Evolutionary conservation across 331 rosid genomes (phyloP).

Genomic region (Quercus tomentella): DNA sequence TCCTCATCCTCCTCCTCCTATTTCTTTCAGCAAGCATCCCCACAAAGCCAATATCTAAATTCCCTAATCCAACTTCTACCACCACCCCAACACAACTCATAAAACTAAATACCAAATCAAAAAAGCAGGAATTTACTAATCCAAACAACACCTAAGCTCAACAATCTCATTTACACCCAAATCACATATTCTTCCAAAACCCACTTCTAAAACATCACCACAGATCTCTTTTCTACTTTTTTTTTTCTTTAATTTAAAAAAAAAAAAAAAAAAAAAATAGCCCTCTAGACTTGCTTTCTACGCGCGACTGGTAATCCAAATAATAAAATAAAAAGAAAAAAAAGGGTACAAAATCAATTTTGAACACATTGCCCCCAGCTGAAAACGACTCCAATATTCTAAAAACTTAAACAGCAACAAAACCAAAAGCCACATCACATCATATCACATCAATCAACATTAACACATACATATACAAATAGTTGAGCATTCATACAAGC

Average conservation of each 20-base stretch:
- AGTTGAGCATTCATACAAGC: too few species aligned
- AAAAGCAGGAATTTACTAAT: not conserved
- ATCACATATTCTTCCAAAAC: not conserved
- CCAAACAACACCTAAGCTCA: not conserved
- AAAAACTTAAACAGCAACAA: not conserved
- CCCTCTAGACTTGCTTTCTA: too few species aligned
- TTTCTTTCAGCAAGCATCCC: not conserved
- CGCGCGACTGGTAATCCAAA: too few species aligned
- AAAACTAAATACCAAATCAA: not conserved
- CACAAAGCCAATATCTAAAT: not conserved
- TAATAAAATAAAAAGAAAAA: not conserved
- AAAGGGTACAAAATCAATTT: not conserved
- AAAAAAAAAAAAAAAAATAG: too few species aligned
- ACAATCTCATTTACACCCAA: not conserved
- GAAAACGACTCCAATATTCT: not conserved
- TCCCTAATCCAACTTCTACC: not conserved
- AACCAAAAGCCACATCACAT: not conserved
- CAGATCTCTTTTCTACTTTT: not conserved
- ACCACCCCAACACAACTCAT: not conserved
- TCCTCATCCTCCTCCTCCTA: not conserved
- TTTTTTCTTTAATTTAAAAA: too few species aligned
- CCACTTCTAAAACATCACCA: not conserved
- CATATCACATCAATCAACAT: not conserved
- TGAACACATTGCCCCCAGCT: not conserved
- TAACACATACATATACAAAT: not conserved